Evolutionary conservation across 1,139 yeast genomes (phyloP).

Genomic region (Petasospora fabianii): DNA sequence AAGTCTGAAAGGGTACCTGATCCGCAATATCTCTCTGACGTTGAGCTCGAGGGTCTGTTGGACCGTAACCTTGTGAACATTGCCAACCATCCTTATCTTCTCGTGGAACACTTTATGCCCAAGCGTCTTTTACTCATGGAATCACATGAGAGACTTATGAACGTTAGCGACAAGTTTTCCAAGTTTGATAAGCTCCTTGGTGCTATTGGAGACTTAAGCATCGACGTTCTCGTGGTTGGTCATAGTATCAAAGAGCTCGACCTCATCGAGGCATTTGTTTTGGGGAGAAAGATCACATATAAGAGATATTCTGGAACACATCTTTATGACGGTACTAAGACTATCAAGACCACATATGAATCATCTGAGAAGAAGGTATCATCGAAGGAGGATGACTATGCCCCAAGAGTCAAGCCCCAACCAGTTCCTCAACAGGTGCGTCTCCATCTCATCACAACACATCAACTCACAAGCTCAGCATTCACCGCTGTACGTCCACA

Average conservation of each 20-base stretch:
- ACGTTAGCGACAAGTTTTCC: conserved; percentile 57
- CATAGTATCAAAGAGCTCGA: conserved; percentile 65
- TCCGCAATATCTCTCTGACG: background rate
- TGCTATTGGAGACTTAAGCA: conserved; percentile 25
- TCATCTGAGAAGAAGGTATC: background rate
- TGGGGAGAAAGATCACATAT: conserved; percentile 55
- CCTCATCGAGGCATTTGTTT: conserved; percentile 59
- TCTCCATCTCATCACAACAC: conserved; percentile 40
- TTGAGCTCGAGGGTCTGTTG: conserved; percentile 39
- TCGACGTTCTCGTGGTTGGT: conserved; percentile 45
- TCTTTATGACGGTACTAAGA: conserved; percentile 1
- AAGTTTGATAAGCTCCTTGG: conserved; percentile 51
- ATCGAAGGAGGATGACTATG: conserved; percentile 37
- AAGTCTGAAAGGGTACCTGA: background rate
- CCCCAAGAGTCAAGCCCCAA: conserved; percentile 21
- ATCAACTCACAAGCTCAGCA: conserved; percentile 34
- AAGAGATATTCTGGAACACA: conserved; percentile 55
- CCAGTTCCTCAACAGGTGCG: conserved; percentile 24
- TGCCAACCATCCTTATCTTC: conserved; percentile 60
- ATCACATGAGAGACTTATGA: conserved; percentile 50
- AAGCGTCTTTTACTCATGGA: conserved; percentile 62
- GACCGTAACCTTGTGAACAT: conserved; percentile 48
- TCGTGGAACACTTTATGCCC: conserved; percentile 75
- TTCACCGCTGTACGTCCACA: conserved; percentile 34
- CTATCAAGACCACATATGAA: background rate